phyloP scores from a whole-genome alignment of 306 rosid species.

The Begonia peltatifolia region DNA sequence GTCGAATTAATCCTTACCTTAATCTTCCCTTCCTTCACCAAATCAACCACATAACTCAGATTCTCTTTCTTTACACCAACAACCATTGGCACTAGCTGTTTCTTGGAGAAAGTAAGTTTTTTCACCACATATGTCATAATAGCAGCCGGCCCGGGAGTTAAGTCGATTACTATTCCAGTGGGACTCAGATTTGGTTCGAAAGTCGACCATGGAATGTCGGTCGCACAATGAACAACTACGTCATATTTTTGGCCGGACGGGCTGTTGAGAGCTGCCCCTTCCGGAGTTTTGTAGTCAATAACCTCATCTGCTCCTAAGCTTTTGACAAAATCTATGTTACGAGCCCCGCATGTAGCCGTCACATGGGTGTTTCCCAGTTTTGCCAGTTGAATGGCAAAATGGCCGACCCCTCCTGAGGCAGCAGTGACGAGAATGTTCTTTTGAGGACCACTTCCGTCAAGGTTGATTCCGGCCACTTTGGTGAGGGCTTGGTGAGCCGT shows the following conservation, averaged over 20 bases:
- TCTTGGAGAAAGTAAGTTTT: constrained; percentile 48
- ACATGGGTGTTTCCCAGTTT: constrained; percentile 43
- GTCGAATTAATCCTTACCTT: constrained; percentile 37
- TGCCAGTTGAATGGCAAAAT: constrained; percentile 54
- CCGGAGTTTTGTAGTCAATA: constrained; percentile 52
- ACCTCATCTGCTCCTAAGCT: constrained; percentile 66
- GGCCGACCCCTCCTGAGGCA: constrained; percentile 52
- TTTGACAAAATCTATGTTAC: constrained; percentile 44
- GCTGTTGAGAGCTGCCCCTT: constrained; percentile 42
- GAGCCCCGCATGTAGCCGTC: constrained; percentile 65
- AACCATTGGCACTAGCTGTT: constrained; percentile 30
- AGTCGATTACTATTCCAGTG: constrained; percentile 41
- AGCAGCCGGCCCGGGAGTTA: constrained; percentile 24
- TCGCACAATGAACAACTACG: constrained; percentile 32
- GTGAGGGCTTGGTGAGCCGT: constrained; percentile 59
- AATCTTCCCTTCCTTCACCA: constrained; percentile 45
- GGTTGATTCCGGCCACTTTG: constrained; percentile 43
- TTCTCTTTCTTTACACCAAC: constrained; percentile 24
- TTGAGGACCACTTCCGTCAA: constrained; percentile 33
- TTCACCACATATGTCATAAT: constrained; percentile 16
- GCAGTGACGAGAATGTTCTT: constrained; percentile 42
- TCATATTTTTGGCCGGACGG: constrained; percentile 57
- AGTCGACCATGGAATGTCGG: constrained; percentile 47
- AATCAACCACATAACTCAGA: constrained; percentile 26
- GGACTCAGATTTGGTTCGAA: constrained; percentile 37